Evolutionary conservation across 2,329 filamentous ascomycete genomes (phyloP).

Genomic region (Colletotrichum truncatum): DNA sequence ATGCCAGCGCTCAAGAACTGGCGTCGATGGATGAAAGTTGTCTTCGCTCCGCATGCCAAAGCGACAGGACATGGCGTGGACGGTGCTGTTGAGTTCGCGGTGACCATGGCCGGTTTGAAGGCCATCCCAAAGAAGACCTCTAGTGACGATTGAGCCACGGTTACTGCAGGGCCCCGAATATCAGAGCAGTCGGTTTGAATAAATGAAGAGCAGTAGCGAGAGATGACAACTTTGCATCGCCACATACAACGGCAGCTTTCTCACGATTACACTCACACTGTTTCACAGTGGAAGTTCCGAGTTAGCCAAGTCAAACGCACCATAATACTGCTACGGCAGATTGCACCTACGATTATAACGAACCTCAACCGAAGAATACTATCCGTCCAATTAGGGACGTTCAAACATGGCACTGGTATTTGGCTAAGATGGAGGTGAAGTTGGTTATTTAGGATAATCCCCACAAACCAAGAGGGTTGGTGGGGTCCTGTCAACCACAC

Average conservation of each 20-base stretch:
- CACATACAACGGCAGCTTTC: not conserved
- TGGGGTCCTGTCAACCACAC: conserved; percentile 9
- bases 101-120: conserved; percentile 72
- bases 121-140: conserved; percentile 37
- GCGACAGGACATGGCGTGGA: conserved; percentile 58
- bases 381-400: too few relatives aligned
- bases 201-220: too few relatives aligned
- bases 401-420: not conserved
- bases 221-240: not conserved
- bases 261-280: too few relatives aligned
- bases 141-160: not conserved
- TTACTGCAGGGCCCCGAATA: not conserved
- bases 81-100: conserved; percentile 76
- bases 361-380: too few relatives aligned
- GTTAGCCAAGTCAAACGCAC: too few relatives aligned
- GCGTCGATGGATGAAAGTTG: conserved; percentile 85
- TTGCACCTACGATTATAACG: too few relatives aligned
- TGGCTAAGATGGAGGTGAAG: not conserved
- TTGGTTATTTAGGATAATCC: not conserved
- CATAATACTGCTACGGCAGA: too few relatives aligned
- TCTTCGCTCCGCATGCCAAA: conserved; percentile 82
- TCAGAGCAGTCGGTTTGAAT: too few relatives aligned
- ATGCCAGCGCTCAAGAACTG: conserved; percentile 64
- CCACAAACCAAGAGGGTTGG: conserved; percentile 3
- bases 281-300: too few relatives aligned